A percentile compares a stretch with the other conserved stretches of the same genome.
phyloP scores from a whole-genome alignment of 2,329 filamentous ascomycete species.

The Ophiostoma perfectum region DNA sequence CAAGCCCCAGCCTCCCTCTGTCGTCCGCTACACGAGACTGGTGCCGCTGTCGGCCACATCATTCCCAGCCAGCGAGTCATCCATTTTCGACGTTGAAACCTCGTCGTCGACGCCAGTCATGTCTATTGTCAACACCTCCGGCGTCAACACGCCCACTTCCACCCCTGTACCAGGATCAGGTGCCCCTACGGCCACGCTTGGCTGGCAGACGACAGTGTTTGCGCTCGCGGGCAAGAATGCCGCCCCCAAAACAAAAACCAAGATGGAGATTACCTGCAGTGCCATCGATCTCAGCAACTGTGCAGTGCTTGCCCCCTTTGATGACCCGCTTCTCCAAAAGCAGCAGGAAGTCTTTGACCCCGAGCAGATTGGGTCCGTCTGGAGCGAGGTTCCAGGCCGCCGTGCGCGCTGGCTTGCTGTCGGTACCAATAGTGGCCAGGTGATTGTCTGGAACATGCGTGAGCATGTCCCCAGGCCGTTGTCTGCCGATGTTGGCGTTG shows the following conservation, averaged over 20 bases:
- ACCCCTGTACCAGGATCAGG: background rate
- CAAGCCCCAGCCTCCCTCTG: conserved; percentile 34
- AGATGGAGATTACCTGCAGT: conserved; percentile 60
- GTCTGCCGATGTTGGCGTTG: background rate
- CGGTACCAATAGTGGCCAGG: conserved; percentile 70
- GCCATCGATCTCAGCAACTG: conserved; percentile 70
- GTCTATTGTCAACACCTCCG: conserved; percentile 2
- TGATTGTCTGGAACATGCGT: conserved; percentile 82
- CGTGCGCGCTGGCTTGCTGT: conserved; percentile 74
- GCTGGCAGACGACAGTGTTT: conserved; percentile 62
- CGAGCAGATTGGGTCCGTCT: conserved; percentile 38
- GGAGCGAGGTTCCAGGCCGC: conserved; percentile 71
- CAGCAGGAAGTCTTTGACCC: conserved; percentile 43
- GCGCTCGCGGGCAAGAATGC: conserved; percentile 53
- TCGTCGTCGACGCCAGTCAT: conserved; percentile 5
- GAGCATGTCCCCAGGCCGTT: conserved; percentile 42
- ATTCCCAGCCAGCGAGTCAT: background rate
- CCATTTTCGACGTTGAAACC: conserved; percentile 25
- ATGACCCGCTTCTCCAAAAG: conserved; percentile 63
- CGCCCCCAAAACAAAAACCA: conserved; percentile 20
- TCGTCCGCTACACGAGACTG: conserved; percentile 40
- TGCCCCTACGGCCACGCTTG: conserved; percentile 41
- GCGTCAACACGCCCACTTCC: background rate
- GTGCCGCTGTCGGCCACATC: conserved; percentile 5
- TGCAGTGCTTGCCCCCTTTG: conserved; percentile 63